Percentiles rank a stretch among this genome's conserved stretches.
Conservation (phyloP, 2,329 filamentous ascomycete genomes). For the Paecilomyces formosus region DNA sequence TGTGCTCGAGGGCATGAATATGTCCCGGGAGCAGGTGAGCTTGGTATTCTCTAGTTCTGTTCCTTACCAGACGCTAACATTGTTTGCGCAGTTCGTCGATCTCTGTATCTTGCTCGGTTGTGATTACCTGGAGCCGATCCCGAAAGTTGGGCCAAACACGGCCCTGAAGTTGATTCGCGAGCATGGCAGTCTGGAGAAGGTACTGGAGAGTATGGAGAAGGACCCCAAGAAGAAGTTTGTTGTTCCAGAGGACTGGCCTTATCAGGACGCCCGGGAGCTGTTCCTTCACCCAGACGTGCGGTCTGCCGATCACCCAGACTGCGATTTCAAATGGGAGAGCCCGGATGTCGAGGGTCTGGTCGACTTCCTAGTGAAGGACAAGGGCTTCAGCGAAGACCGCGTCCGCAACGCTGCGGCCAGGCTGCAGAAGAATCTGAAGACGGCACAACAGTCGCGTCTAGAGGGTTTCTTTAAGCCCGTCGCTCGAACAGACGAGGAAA, state of each 20-base stretch:
- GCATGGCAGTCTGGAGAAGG: conserved; percentile 76
- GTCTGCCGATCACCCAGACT: conserved; percentile 71
- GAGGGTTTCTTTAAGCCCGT: conserved; percentile 97
- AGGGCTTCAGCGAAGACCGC: conserved; percentile 93
- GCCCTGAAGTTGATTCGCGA: conserved; percentile 92
- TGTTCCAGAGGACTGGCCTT: conserved; percentile 96
- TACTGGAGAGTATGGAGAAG: conserved; percentile 71
- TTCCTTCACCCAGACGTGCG: conserved; percentile 90
- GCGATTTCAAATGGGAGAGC: conserved; percentile 96
- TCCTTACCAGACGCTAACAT: background rate
- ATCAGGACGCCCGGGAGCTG: conserved; percentile 78
- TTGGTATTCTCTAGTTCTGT: no score
- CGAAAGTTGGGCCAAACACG: conserved; percentile 86
- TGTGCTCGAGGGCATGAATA: conserved; percentile 76
- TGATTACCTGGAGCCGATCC: conserved; percentile 94
- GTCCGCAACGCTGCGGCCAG: conserved; percentile 72
- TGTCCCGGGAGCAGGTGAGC: conserved; percentile 75
- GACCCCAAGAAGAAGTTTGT: conserved; percentile 72
- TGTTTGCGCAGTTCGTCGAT: conserved; percentile 70
- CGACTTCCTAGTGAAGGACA: conserved; percentile 83
- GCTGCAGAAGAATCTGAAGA: conserved; percentile 85
- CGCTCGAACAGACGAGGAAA: conserved; percentile 79
- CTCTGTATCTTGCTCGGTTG: conserved; percentile 96
- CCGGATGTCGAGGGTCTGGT: conserved; percentile 87
- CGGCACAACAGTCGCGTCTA: conserved; percentile 78